phyloP scores from a whole-genome alignment of 257 asterid species.

The Forsythia viridissima region DNA sequence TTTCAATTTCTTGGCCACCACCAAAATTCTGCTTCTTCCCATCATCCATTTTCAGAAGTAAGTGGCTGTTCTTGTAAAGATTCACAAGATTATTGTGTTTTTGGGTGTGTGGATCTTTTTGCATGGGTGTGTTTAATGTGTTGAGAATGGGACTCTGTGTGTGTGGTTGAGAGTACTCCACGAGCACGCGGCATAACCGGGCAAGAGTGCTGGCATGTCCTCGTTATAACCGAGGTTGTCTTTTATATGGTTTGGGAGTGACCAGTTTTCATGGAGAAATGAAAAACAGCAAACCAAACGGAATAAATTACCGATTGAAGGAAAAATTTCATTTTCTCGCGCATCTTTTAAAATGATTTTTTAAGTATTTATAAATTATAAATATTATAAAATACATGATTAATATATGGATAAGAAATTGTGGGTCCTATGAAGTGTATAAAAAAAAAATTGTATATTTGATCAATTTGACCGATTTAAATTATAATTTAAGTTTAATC shows the following conservation, averaged over 20 bases:
- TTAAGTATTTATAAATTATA: too few species aligned
- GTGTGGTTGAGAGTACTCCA: constrained; percentile 15
- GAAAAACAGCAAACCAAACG: not conserved
- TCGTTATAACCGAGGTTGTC: not conserved
- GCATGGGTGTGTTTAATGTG: constrained; percentile 20
- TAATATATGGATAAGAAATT: too few species aligned
- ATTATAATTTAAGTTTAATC: too few species aligned
- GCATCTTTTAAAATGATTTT: too few species aligned
- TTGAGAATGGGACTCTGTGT: not conserved
- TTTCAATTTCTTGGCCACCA: constrained; percentile 26
- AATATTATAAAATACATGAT: too few species aligned
- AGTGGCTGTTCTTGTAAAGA: constrained; percentile 8
- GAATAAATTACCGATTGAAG: not conserved
- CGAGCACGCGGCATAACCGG: not conserved
- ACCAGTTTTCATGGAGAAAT: not conserved
- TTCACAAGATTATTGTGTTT: not conserved
- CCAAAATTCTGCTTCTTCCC: constrained; percentile 1
- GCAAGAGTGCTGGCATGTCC: not conserved
- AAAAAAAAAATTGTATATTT: too few species aligned
- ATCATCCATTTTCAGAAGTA: constrained; percentile 1
- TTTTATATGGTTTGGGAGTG: not conserved
- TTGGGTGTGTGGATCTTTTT: constrained; percentile 9
- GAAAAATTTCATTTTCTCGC: too few species aligned
- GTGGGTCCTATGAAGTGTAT: too few species aligned
- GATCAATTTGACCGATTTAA: too few species aligned